These are phyloP conservation scores for Trichoderma endophyticum DNA, from an alignment of 2,329 filamentous ascomycete species.

Conservation along the genomic window DNA sequence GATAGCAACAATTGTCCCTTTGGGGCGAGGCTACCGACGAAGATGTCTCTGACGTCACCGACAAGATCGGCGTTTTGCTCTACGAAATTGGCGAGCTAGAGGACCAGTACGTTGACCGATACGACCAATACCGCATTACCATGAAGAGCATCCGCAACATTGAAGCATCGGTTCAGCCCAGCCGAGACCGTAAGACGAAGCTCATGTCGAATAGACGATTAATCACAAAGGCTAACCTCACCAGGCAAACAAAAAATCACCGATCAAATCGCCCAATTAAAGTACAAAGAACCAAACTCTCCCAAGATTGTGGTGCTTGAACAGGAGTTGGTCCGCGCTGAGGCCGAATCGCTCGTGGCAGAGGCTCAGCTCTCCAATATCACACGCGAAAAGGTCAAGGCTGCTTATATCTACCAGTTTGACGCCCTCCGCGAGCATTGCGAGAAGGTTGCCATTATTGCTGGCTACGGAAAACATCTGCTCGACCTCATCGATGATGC, in stretches of 20 bases:
- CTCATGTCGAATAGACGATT: background rate
- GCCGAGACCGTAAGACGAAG: constrained; percentile 76
- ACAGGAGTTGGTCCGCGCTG: constrained; percentile 95
- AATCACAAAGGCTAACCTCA: background rate
- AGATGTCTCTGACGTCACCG: constrained; percentile 96
- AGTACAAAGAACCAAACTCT: constrained; percentile 99
- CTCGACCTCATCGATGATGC: constrained; percentile 95
- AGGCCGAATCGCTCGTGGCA: constrained; percentile 97
- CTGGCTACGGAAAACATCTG: constrained; percentile 97
- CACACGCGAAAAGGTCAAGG: constrained; percentile 98
- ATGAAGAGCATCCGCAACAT: constrained; percentile 99
- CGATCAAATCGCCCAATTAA: constrained; percentile 96
- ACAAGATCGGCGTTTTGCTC: constrained; percentile 95
- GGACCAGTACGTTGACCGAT: constrained; percentile 96
- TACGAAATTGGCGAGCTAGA: constrained; percentile 99
- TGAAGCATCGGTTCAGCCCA: constrained; percentile 95
- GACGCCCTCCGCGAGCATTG: constrained; percentile 95
- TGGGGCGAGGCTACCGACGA: constrained; percentile 97
- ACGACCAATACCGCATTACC: constrained; percentile 98
- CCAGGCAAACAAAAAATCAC: constrained; percentile 98
- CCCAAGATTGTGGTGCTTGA: constrained; percentile 96
- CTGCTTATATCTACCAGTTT: constrained; percentile 96
- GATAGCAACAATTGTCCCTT: constrained; percentile 93
- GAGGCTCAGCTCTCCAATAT: constrained; percentile 99
- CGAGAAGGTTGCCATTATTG: constrained; percentile 97